These are phyloP conservation scores for Clausena lansium DNA, from an alignment of 345 rosid species.

Conservation along the genomic window DNA sequence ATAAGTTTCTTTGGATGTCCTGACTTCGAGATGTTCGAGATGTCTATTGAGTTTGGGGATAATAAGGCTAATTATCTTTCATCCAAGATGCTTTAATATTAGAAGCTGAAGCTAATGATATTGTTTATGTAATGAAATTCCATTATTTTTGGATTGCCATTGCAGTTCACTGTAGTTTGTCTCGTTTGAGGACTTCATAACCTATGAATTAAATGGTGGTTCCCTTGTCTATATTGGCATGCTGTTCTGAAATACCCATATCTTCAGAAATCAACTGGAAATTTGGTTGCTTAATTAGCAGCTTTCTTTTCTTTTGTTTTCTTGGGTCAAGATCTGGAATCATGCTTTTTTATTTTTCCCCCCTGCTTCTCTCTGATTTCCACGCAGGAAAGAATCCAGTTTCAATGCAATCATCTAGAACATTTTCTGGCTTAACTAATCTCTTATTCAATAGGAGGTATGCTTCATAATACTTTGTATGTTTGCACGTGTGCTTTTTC, in stretches of 20 bases:
- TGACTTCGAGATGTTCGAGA: too few species aligned
- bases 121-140: neutral
- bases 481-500: neutral
- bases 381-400: constrained; percentile 53
- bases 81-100: neutral
- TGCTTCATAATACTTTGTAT: neutral
- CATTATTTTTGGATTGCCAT: neutral
- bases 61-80: neutral
- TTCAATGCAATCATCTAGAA: constrained; percentile 64
- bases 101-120: neutral
- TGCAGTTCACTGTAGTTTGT: neutral
- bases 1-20: too few species aligned
- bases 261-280: neutral
- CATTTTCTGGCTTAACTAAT: constrained; percentile 59
- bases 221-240: neutral
- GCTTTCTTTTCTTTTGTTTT: neutral
- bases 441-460: constrained; percentile 80
- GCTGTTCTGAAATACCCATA: neutral
- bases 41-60: too few species aligned
- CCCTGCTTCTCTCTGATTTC: neutral
- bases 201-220: neutral
- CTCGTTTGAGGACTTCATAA: neutral
- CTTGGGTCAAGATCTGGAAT: neutral
- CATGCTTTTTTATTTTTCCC: neutral
- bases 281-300: neutral